Evolutionary conservation across 805 yeast genomes (phyloP).

Genomic region (Monosporozyma aerobia): DNA sequence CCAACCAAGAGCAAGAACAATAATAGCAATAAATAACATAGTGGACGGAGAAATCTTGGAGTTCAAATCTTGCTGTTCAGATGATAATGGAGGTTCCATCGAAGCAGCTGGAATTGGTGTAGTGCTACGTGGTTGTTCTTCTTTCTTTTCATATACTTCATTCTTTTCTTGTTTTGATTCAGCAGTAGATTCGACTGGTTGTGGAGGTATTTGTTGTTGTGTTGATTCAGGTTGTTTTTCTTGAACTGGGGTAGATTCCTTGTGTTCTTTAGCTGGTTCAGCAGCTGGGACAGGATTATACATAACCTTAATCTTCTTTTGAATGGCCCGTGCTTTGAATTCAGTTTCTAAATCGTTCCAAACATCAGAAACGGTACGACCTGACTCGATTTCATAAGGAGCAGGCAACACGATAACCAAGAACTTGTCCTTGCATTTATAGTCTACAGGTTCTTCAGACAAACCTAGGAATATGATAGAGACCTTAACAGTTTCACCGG

Average conservation of each 20-base stretch:
- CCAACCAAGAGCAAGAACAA: slow-evolving; percentile 60
- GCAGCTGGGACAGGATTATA: slow-evolving; percentile 27
- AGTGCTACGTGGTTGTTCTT: slow-evolving; percentile 3
- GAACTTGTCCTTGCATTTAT: slow-evolving; percentile 85
- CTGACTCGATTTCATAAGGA: slow-evolving; percentile 46
- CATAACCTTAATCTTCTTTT: slow-evolving; percentile 56
- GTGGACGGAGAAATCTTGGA: slow-evolving; percentile 40
- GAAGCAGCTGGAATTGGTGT: not conserved
- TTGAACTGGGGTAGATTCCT: not conserved
- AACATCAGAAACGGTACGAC: slow-evolving; percentile 50
- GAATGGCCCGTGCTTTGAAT: slow-evolving; percentile 42
- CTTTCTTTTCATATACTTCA: slow-evolving; percentile 1
- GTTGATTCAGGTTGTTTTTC: not conserved
- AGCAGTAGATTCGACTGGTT: not conserved
- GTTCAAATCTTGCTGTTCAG: slow-evolving; percentile 36
- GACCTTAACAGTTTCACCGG: slow-evolving; percentile 65
- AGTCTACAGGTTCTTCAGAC: slow-evolving; percentile 66
- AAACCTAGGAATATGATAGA: slow-evolving; percentile 81
- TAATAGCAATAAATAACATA: slow-evolving; percentile 43
- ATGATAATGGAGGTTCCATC: slow-evolving; percentile 16
- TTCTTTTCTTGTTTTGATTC: not conserved
- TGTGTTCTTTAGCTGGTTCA: not conserved
- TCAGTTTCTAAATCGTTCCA: slow-evolving; percentile 66
- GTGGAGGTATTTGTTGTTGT: not conserved
- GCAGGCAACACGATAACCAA: slow-evolving; percentile 79